Evolutionary conservation across 305 asterid genomes (phyloP).

Genomic region (Fraxinus sp.): DNA sequence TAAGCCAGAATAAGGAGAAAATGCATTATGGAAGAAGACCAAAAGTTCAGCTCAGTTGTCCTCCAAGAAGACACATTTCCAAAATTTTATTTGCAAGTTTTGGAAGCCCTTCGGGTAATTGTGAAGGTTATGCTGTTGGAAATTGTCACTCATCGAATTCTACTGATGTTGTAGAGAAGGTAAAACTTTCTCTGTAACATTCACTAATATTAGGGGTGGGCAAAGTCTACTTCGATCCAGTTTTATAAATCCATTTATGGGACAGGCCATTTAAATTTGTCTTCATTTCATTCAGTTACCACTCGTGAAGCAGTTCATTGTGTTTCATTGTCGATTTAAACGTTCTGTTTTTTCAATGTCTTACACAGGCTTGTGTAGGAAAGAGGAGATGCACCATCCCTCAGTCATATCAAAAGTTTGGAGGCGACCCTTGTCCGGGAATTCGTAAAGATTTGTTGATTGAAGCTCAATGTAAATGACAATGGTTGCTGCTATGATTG

Average conservation of each 20-base stretch:
- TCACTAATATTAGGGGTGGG: not conserved
- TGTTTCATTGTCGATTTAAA: not conserved
- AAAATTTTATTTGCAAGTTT: slow-evolving; percentile 50
- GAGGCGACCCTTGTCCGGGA: slow-evolving; percentile 63
- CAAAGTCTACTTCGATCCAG: not conserved
- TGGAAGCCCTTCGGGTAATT: slow-evolving; percentile 56
- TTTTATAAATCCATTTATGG: not conserved
- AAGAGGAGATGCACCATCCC: slow-evolving; percentile 49
- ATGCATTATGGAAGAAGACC: slow-evolving; percentile 35
- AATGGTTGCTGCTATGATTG: not conserved
- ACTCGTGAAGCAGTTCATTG: not conserved
- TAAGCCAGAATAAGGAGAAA: slow-evolving; percentile 13
- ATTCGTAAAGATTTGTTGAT: slow-evolving; percentile 41
- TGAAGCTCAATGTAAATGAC: slow-evolving; percentile 52
- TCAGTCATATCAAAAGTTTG: slow-evolving; percentile 39
- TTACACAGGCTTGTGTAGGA: slow-evolving; percentile 57
- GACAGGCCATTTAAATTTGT: not conserved
- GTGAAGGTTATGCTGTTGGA: slow-evolving; percentile 44
- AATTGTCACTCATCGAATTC: slow-evolving; percentile 58
- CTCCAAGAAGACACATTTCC: slow-evolving; percentile 25
- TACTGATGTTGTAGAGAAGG: slow-evolving; percentile 48
- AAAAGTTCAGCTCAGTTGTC: slow-evolving; percentile 40
- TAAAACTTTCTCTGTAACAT: slow-evolving; percentile 17
- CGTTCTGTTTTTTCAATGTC: not conserved
- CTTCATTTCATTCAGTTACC: not conserved